phyloP scores from a whole-genome alignment of 108 stramenopile genomes.

The Mediolabrus comicus region DNA sequence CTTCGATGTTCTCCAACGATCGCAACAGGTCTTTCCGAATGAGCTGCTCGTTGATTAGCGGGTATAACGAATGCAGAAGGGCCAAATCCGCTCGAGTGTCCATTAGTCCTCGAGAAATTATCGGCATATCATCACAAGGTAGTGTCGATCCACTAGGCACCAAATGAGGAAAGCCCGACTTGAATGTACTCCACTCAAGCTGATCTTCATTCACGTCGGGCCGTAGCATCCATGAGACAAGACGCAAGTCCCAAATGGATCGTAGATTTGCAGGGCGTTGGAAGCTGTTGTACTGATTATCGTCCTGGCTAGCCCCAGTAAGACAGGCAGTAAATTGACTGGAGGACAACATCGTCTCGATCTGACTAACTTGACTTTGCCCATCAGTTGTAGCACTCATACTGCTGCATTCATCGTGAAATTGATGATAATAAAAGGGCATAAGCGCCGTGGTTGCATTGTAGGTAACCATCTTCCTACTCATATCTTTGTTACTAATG shows the following conservation, averaged over 20 bases:
- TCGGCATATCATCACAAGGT: neutral
- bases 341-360: neutral
- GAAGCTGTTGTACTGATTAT: neutral
- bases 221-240: constrained; percentile 45
- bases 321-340: constrained; percentile 8
- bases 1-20: constrained; percentile 40
- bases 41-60: constrained; percentile 27
- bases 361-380: neutral
- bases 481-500: constrained; percentile 13
- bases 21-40: constrained; percentile 16
- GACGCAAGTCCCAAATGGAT: constrained; percentile 43
- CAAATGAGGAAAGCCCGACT: constrained; percentile 40
- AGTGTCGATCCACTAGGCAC: neutral
- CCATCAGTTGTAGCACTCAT: neutral
- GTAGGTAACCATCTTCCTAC: constrained; percentile 35
- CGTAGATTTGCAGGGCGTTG: constrained; percentile 16
- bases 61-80: constrained; percentile 33
- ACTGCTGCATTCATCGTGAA: constrained; percentile 24
- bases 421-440: constrained; percentile 37
- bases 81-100: constrained; percentile 28
- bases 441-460: constrained; percentile 40
- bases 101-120: constrained; percentile 22
- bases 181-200: constrained; percentile 28
- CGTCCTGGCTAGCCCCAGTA: constrained; percentile 1
- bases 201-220: constrained; percentile 31